Percentiles rank a stretch among this genome's conserved stretches.
Evolutionary conservation across 495 filamentous ascomycete genomes (phyloP).

Genomic region (Glonium stellatum): DNA sequence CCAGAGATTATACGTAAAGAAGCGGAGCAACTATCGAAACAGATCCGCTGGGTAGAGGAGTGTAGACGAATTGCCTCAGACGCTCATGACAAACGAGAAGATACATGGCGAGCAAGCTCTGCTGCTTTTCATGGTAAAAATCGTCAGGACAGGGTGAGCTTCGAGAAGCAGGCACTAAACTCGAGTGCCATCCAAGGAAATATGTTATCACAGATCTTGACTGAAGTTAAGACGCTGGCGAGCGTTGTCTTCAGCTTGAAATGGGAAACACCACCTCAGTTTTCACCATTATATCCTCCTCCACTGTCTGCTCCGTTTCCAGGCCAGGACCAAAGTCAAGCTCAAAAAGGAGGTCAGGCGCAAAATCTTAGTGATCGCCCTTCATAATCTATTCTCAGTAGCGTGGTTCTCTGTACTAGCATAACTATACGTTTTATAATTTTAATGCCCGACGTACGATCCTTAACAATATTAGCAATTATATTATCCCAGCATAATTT

Average conservation of each 20-base stretch:
- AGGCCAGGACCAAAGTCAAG: conserved; percentile 3
- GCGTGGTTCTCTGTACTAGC: too few relatives aligned
- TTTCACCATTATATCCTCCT: conserved; percentile 5
- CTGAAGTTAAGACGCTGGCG: conserved; percentile 17
- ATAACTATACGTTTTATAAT: neutral
- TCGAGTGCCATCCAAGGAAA: conserved; percentile 25
- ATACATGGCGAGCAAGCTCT: conserved; percentile 32
- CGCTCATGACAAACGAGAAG: conserved; percentile 28
- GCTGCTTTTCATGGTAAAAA: conserved; percentile 33
- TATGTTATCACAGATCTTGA: conserved; percentile 19
- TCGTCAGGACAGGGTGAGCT: conserved; percentile 27
- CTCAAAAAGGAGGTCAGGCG: neutral
- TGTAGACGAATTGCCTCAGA: conserved; percentile 30
- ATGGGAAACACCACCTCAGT: conserved; percentile 22
- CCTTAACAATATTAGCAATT: neutral
- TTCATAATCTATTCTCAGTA: neutral
- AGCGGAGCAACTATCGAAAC: conserved; percentile 26
- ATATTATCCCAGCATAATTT: conserved; percentile 13
- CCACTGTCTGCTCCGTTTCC: conserved; percentile 9
- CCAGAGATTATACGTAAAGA: conserved; percentile 17
- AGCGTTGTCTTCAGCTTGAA: conserved; percentile 19
- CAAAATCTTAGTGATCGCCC: neutral
- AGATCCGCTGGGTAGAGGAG: conserved; percentile 34
- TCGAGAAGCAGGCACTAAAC: conserved; percentile 27
- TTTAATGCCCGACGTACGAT: neutral